Conservation (phyloP, 768 basidiomycete species). For the Coprinopsis cinerea region DNA sequence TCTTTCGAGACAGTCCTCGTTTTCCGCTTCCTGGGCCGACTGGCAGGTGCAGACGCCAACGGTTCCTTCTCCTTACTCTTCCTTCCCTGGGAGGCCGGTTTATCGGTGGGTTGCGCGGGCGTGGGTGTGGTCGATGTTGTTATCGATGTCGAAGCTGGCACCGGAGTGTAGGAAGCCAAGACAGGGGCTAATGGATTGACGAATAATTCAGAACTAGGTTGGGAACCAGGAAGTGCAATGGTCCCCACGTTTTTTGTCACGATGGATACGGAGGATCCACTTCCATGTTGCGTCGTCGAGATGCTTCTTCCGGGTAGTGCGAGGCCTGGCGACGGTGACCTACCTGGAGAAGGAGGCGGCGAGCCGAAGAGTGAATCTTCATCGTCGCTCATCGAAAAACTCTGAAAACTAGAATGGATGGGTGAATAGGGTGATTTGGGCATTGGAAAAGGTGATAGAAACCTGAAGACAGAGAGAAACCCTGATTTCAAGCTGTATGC, state of each 20-base stretch:
- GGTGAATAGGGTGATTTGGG: not conserved
- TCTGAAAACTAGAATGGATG: not conserved
- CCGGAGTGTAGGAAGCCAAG: conserved; percentile 36
- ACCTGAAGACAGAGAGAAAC: not conserved
- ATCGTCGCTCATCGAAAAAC: conserved; percentile 27
- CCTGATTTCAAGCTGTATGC: not conserved
- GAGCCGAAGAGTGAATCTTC: conserved; percentile 79
- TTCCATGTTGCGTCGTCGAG: conserved; percentile 11
- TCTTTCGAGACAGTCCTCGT: conserved; percentile 31
- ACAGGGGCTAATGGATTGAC: conserved; percentile 72
- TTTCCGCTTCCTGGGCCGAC: conserved; percentile 27
- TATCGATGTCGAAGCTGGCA: conserved; percentile 38
- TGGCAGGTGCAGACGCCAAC: conserved; percentile 14
- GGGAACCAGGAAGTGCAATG: conserved; percentile 98
- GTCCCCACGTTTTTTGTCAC: conserved; percentile 88
- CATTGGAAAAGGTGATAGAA: not conserved
- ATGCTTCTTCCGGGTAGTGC: conserved; percentile 47
- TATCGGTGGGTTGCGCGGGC: too few species aligned
- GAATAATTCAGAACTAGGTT: conserved; percentile 80
- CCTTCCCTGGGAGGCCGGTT: too few species aligned
- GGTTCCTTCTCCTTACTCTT: too few species aligned
- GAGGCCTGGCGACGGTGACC: conserved; percentile 59
- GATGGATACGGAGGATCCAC: conserved; percentile 20
- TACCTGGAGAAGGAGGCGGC: conserved; percentile 76
- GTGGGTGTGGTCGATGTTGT: too few species aligned